Conservation (phyloP, 441 rosid genomes). For the Syzygium malaccense region DNA sequence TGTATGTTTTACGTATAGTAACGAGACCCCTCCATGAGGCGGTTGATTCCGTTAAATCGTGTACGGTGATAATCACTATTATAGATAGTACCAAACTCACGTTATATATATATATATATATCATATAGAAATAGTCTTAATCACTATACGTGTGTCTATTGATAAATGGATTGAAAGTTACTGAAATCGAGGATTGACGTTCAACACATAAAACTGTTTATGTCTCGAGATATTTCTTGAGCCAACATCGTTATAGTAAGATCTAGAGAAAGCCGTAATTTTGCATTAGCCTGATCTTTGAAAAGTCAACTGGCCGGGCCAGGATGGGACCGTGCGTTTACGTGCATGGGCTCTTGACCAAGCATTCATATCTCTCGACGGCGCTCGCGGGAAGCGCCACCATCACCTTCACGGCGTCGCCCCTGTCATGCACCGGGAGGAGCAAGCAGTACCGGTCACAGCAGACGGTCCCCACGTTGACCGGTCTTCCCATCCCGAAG, state of each 20-base stretch:
- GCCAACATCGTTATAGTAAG: background rate
- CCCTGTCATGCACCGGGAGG: slow-evolving; percentile 42
- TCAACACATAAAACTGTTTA: background rate
- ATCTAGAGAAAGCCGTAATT: background rate
- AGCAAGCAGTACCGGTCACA: slow-evolving; percentile 65
- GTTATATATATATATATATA: background rate
- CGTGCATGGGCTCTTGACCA: slow-evolving; percentile 31
- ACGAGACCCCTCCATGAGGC: background rate
- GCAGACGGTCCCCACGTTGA: slow-evolving; percentile 57
- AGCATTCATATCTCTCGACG: slow-evolving; percentile 47
- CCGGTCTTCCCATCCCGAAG: slow-evolving; percentile 72
- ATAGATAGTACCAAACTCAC: background rate
- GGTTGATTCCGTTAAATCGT: background rate
- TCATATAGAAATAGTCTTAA: background rate
- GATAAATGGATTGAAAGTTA: background rate
- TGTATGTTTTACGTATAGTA: background rate
- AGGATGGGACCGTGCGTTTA: slow-evolving; percentile 17
- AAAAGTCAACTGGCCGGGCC: slow-evolving; percentile 24
- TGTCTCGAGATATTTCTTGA: background rate
- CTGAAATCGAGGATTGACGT: background rate
- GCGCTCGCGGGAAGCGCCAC: slow-evolving; percentile 66
- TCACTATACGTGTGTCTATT: background rate
- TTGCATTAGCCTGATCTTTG: background rate
- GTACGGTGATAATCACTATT: background rate
- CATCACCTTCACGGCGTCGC: slow-evolving; percentile 60